Evolutionary conservation across 768 basidiomycete species (phyloP).

Genomic region (Suillus decipiens): DNA sequence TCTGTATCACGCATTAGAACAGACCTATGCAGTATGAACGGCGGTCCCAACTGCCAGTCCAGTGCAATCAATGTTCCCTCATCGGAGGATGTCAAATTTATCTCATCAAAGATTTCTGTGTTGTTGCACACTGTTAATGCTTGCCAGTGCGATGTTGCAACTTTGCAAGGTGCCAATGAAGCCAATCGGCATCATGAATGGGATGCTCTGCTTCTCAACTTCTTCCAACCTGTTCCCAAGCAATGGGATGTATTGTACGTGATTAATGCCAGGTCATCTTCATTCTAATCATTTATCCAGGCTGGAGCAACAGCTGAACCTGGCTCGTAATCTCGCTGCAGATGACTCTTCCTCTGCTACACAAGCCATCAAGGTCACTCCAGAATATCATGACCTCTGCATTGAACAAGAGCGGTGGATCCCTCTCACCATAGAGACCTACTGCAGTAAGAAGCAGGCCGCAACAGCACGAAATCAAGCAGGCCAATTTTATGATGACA

Average conservation of each 20-base stretch:
- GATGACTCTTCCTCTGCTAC: not conserved
- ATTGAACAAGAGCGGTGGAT: fast-evolving
- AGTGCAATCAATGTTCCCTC: too few species aligned
- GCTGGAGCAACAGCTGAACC: not conserved
- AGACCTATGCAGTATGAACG: not conserved
- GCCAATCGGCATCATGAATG: not conserved
- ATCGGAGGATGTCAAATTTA: not conserved
- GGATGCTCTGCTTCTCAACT: slow-evolving; percentile 1
- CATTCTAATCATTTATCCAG: not conserved
- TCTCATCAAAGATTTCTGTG: not conserved
- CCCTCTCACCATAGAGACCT: not conserved
- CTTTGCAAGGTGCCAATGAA: not conserved
- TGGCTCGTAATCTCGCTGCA: not conserved
- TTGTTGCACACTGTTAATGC: not conserved
- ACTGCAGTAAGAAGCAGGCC: not conserved
- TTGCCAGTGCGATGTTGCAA: not conserved
- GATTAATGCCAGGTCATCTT: not conserved
- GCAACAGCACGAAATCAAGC: not conserved
- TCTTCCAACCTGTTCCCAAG: not conserved
- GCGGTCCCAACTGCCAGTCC: too few species aligned
- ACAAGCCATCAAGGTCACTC: not conserved
- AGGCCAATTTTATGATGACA: not conserved
- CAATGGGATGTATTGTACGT: not conserved
- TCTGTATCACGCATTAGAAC: not conserved
- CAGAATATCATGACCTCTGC: not conserved